Percentiles rank a stretch among this genome's conserved stretches.
These are phyloP conservation scores for Parafenestella ontariensis DNA, from an alignment of 2,329 filamentous ascomycete genomes.

Conservation along the genomic window DNA sequence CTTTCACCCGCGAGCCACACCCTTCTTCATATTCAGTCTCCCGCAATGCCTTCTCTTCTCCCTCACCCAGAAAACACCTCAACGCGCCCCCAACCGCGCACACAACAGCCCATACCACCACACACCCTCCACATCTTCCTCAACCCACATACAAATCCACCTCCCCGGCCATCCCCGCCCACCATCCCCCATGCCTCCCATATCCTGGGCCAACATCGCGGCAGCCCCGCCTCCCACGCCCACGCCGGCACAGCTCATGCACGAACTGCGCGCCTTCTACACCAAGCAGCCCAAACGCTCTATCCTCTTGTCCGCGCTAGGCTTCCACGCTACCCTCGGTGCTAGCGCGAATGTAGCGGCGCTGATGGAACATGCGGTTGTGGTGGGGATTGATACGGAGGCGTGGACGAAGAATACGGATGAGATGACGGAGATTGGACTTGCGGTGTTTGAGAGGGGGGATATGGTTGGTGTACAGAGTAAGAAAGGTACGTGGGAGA, in stretches of 20 bases:
- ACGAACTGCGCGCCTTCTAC: not conserved
- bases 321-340: not conserved
- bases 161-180: not conserved
- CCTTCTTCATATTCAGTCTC: too few species aligned
- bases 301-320: not conserved
- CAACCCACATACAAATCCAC: not conserved
- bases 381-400: conserved; percentile 26
- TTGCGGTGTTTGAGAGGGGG: conserved; percentile 10
- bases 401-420: conserved; percentile 20
- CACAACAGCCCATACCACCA: too few species aligned
- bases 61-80: too few species aligned
- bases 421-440: conserved; percentile 27
- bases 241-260: not conserved
- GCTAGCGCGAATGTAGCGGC: not conserved
- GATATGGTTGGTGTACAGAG: not conserved
- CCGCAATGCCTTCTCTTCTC: too few species aligned
- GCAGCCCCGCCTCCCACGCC: not conserved
- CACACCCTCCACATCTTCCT: too few species aligned
- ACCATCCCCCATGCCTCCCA: not conserved
- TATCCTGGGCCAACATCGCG: not conserved
- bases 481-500: not conserved
- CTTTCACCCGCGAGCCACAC: too few species aligned
- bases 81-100: too few species aligned
- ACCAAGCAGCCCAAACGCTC: not conserved
- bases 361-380: conserved; percentile 14